Percentiles rank a stretch among this genome's conserved stretches.
phyloP scores from a whole-genome alignment of 768 basidiomycete genomes.

The Boletus patriciae region DNA sequence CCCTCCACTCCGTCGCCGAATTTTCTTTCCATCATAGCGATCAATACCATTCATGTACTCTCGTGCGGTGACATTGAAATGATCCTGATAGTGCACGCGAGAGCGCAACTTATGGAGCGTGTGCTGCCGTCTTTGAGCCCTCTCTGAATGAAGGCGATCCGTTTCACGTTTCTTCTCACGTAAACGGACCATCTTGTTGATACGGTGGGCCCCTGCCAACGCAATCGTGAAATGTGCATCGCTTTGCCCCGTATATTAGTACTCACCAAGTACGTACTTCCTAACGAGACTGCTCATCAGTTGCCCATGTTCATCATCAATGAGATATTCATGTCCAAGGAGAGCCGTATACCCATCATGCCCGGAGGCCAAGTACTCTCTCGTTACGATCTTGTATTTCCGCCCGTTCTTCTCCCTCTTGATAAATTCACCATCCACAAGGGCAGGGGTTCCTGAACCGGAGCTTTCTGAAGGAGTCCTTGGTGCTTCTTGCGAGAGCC shows the following conservation, averaged over 20 bases:
- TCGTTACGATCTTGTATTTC: constrained; percentile 79
- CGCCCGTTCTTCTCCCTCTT: constrained; percentile 50
- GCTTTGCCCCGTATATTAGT: not conserved
- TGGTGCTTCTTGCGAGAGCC: constrained; percentile 47
- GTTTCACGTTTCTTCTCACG: constrained; percentile 26
- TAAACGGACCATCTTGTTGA: constrained; percentile 59
- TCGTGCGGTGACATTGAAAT: constrained; percentile 56
- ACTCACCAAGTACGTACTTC: constrained; percentile 76
- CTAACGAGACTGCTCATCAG: constrained; percentile 78
- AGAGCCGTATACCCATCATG: constrained; percentile 80
- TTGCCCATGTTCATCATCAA: constrained; percentile 83
- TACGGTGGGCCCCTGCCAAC: constrained; percentile 64
- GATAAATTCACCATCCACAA: constrained; percentile 55
- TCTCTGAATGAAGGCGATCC: constrained; percentile 43
- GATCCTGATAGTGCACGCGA: constrained; percentile 53
- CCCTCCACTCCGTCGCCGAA: constrained; percentile 37
- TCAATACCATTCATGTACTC: constrained; percentile 84
- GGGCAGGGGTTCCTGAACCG: constrained; percentile 29
- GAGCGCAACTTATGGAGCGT: constrained; percentile 49
- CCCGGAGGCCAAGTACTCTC: constrained; percentile 81
- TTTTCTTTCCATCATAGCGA: constrained; percentile 59
- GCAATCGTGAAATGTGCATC: constrained; percentile 9
- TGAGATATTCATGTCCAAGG: constrained; percentile 61
- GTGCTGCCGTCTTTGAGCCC: constrained; percentile 51
- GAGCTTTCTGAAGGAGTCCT: constrained; percentile 22